Evolutionary conservation across 1,139 yeast genomes (phyloP).

Genomic region (Yarrowia galli): DNA sequence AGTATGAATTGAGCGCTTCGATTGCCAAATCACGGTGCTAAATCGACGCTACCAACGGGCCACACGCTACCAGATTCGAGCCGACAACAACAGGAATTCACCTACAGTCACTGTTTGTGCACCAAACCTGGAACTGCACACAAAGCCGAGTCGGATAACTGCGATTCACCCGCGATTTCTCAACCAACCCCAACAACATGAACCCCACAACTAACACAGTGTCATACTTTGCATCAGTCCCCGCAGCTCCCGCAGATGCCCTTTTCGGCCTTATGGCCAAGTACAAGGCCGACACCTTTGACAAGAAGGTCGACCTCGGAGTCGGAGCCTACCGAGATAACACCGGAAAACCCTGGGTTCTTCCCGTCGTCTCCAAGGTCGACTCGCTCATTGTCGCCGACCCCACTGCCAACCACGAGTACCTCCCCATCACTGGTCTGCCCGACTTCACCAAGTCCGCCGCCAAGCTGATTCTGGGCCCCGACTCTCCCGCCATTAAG

Average conservation of each 20-base stretch:
- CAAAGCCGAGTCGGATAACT: no score
- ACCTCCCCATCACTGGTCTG: slow-evolving; percentile 82
- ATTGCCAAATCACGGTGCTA: neutral
- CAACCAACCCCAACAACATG: neutral
- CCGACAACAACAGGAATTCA: neutral
- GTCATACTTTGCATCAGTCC: slow-evolving; percentile 43
- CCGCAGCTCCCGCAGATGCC: slow-evolving; percentile 53
- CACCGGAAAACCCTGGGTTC: slow-evolving; percentile 83
- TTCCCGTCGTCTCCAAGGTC: slow-evolving; percentile 77
- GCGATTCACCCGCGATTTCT: neutral
- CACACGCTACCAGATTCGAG: neutral
- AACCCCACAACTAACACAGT: slow-evolving; percentile 14
- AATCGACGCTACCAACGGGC: neutral
- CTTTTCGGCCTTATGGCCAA: slow-evolving; percentile 81
- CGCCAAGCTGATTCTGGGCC: slow-evolving; percentile 81
- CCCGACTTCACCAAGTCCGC: slow-evolving; percentile 74
- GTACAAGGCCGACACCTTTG: slow-evolving; percentile 61
- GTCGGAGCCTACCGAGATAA: slow-evolving; percentile 94
- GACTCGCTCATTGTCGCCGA: slow-evolving; percentile 64
- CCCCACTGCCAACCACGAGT: slow-evolving; percentile 85
- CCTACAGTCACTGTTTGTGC: neutral
- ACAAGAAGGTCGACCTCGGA: slow-evolving; percentile 78
- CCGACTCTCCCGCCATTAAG: slow-evolving; percentile 61
- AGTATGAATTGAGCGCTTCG: slow-evolving; percentile 13
- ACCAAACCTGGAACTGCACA: neutral